These are phyloP conservation scores for Clonostachys sp. DNA, from an alignment of 2,329 filamentous ascomycete genomes.

Conservation along the genomic window DNA sequence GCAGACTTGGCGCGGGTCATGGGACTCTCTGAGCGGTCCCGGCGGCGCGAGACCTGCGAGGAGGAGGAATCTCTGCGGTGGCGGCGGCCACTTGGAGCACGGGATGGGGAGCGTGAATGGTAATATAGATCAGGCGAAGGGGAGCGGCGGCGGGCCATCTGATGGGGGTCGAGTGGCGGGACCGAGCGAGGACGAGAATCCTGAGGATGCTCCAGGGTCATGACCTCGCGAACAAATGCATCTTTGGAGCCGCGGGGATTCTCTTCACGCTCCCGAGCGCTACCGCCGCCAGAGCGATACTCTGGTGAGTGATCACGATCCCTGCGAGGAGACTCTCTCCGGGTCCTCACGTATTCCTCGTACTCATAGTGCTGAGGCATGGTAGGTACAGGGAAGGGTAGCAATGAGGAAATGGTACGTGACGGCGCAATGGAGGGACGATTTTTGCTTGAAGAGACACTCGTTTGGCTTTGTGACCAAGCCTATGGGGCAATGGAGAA, in stretches of 20 bases:
- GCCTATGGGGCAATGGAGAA: no score
- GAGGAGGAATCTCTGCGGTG: constrained; percentile 10
- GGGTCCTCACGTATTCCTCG: constrained; percentile 12
- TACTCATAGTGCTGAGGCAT: constrained; percentile 15
- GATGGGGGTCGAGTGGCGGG: constrained; percentile 17
- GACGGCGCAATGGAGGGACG: no score
- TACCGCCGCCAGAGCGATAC: constrained; percentile 8
- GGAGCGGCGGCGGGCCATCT: constrained; percentile 13
- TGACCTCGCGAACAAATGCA: constrained; percentile 16
- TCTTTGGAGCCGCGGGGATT: constrained; percentile 14
- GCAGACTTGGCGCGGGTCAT: constrained; percentile 31
- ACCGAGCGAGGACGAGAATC: constrained; percentile 23
- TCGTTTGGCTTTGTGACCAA: no score
- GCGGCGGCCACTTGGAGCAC: constrained; percentile 4
- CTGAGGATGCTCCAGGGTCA: constrained; percentile 16
- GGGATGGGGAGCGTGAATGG: constrained; percentile 1
- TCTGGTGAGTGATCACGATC: constrained; percentile 13
- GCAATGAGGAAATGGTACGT: neutral
- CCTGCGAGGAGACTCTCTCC: no score
- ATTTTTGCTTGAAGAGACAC: no score
- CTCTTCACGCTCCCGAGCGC: neutral
- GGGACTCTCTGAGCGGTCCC: constrained; percentile 18
- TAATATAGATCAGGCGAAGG: constrained; percentile 5
- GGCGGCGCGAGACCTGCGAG: constrained; percentile 2
- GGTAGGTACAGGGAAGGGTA: neutral